phyloP scores from a whole-genome alignment of 164 flowering plant species.

The Tetracentron sinense region DNA sequence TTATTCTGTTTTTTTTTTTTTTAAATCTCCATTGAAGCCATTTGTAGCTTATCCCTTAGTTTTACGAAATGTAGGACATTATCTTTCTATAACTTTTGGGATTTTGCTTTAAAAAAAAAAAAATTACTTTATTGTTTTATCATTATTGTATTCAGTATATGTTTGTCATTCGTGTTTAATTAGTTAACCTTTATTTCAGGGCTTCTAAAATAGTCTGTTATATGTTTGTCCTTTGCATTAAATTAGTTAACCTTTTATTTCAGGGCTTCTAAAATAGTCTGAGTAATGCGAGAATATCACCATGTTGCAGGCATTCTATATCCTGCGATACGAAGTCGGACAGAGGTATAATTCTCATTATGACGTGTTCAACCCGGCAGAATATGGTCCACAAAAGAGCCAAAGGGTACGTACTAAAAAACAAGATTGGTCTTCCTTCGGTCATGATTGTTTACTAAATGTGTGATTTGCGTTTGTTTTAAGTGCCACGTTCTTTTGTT shows the following conservation, averaged over 20 bases:
- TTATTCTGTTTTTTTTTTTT: no score
- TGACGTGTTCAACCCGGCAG: slow-evolving; percentile 82
- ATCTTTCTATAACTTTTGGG: background rate
- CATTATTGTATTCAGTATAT: no score
- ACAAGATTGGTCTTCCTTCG: no score
- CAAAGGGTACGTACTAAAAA: slow-evolving; percentile 62
- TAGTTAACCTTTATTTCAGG: background rate
- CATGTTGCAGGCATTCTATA: slow-evolving; percentile 86
- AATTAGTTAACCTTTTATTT: slow-evolving; percentile 27
- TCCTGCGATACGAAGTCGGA: slow-evolving; percentile 88
- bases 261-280: slow-evolving; percentile 23
- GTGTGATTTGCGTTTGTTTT: no score
- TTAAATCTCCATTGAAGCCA: no score
- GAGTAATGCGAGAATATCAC: slow-evolving; percentile 28
- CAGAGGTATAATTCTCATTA: slow-evolving; percentile 87
- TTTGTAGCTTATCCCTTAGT: no score
- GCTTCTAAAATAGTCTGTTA: no score
- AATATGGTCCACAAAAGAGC: slow-evolving; percentile 95
- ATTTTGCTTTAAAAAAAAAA: no score
- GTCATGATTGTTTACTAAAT: no score
- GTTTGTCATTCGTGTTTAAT: slow-evolving; percentile 5
- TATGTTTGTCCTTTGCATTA: slow-evolving; percentile 6
- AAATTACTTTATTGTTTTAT: no score
- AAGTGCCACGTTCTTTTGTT: no score
- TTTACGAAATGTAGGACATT: no score